These are phyloP conservation scores for Penicillium cinerascens DNA, from an alignment of 495 filamentous ascomycete species.

Conservation along the genomic window DNA sequence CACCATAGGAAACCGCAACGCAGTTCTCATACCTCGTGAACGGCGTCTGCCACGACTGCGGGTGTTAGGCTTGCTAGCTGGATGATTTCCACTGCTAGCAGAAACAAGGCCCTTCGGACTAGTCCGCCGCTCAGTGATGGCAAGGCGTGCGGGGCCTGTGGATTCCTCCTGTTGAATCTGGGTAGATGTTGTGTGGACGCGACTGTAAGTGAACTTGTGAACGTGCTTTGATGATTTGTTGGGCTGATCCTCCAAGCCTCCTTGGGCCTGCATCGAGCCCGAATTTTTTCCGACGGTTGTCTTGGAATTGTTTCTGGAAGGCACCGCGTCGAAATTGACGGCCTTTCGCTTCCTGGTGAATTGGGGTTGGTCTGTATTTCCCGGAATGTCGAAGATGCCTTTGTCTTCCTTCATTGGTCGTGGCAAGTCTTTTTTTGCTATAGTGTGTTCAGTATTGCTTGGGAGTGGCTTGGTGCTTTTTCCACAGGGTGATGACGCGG, in stretches of 20 bases:
- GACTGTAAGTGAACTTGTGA: slow-evolving; percentile 27
- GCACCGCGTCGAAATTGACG: slow-evolving; percentile 26
- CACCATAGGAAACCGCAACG: not conserved
- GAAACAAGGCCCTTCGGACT: slow-evolving; percentile 22
- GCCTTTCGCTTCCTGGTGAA: slow-evolving; percentile 18
- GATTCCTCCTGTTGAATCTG: slow-evolving; percentile 7
- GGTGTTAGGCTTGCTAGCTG: not conserved
- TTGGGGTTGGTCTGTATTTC: not conserved
- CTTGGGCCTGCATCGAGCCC: not conserved
- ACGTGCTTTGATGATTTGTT: slow-evolving; percentile 17
- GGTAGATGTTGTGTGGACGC: slow-evolving; percentile 11
- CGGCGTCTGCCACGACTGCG: slow-evolving; percentile 21
- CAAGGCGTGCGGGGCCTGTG: not conserved
- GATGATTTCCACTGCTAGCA: slow-evolving; percentile 12
- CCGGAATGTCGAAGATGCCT: not conserved
- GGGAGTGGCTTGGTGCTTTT: slow-evolving; percentile 2
- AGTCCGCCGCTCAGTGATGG: slow-evolving; percentile 6
- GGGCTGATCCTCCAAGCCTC: slow-evolving; percentile 2
- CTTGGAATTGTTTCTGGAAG: not conserved
- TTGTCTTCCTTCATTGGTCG: not conserved
- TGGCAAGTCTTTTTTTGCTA: not conserved
- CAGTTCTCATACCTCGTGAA: slow-evolving; percentile 23
- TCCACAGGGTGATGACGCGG: not conserved
- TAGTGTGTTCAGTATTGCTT: not conserved
- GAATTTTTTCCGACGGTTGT: not conserved